phyloP scores from a whole-genome alignment of 1,284 basidiomycete species.

The Cutaneotrichosporon mucoides region DNA sequence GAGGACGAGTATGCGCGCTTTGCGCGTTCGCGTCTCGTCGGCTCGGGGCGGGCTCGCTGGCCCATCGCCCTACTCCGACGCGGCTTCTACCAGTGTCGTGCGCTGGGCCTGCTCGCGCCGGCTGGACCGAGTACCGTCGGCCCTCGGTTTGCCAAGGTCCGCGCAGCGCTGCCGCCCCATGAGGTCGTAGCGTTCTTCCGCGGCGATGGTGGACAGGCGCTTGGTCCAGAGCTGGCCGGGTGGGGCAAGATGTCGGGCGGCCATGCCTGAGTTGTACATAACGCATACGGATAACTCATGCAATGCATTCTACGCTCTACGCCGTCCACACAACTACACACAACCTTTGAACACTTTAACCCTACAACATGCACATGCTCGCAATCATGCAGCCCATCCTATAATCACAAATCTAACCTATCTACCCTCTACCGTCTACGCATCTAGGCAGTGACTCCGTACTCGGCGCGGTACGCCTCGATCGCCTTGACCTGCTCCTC shows the following conservation, averaged over 20 bases:
- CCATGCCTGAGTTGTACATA: constrained; percentile 28
- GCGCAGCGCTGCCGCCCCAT: constrained; percentile 39
- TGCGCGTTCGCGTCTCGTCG: constrained; percentile 45
- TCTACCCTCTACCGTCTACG: too few species aligned
- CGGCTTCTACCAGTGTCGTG: constrained; percentile 42
- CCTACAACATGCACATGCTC: too few species aligned
- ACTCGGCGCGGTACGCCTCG: constrained; percentile 73
- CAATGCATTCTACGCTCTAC: neutral
- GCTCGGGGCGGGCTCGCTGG: constrained; percentile 46
- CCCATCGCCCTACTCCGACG: constrained; percentile 36
- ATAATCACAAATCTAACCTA: too few species aligned
- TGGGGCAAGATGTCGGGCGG: constrained; percentile 48
- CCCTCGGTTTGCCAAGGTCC: constrained; percentile 41
- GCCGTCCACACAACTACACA: neutral
- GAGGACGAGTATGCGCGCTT: constrained; percentile 49
- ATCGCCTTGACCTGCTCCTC: constrained; percentile 67
- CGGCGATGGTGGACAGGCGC: constrained; percentile 34
- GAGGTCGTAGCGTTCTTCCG: constrained; percentile 49
- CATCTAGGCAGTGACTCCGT: constrained; percentile 55
- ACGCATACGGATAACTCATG: neutral
- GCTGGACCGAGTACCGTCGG: constrained; percentile 26
- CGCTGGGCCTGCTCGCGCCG: constrained; percentile 39
- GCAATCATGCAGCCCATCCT: too few species aligned
- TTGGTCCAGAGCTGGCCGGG: constrained; percentile 43
- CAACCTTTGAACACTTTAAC: too few species aligned